Evolutionary conservation across 306 rosid species (phyloP), one percentile per base, ranked within the genome.

Genomic region (Crataegus laevigata): DNA sequence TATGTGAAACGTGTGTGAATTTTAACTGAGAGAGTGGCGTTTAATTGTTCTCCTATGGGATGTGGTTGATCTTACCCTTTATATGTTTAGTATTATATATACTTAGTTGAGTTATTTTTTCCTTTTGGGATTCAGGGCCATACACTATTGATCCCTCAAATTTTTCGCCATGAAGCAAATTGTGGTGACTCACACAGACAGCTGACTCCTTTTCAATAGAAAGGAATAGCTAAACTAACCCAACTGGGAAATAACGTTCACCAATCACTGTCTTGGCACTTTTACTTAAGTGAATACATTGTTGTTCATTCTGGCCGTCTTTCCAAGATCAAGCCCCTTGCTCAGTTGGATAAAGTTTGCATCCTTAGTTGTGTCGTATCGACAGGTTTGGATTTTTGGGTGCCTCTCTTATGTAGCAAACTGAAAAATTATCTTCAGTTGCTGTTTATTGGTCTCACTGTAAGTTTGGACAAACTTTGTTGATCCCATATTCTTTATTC

Each of bases 311-410:
- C 66, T 18, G 87, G 85, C 15, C 77, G 84, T 34, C 57, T 85
- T 65, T 81, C 74, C 43, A 85, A 80, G 77, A 80, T 85, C 77
- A 75, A 82, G 61, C 87, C 85, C 0, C 21, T 50, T 13, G 89
- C 89, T 8, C 77, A 86, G 42, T 60, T 85, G 24, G 84, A 85
- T 38, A 79, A 76, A 82, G 82, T 82, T 13, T 85, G 85, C 69
- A 36, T 85, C 63, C 85, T 85, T 38, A 82, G 85, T 22, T 85
- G 82, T 26, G 86, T 83, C 52, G 71, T 85, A 78, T 77, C 86
- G 7, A 79, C 83, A 62, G 78, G 85, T 81, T 52, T 13, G 36
- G 14, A 67, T 83, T 83, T 19, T 83, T 83, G 26, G 87, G 79
- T 38, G 82, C 87, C 34, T 24, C 82, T 24, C 62, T 83, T n/a